Evolutionary conservation across 1,139 yeast genomes (phyloP), one percentile per base, ranked within the genome.

Genomic region (Eremothecium gossypii): DNA sequence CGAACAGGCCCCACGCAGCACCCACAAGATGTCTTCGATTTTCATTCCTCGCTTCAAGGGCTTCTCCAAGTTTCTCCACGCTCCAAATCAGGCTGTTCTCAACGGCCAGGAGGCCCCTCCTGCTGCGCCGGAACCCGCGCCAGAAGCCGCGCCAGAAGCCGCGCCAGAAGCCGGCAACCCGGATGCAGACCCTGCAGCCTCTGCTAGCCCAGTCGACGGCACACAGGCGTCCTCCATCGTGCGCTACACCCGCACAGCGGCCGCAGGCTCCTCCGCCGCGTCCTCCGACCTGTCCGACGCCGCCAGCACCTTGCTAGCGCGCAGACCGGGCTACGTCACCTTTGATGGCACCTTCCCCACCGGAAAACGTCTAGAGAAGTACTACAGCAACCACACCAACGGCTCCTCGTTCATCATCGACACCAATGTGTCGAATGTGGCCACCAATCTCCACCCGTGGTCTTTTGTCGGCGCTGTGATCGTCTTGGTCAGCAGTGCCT

Each of bases 391-490:
- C 29, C 20, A 29, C 20, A 34, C 37, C 7, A 34, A 34, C 37
- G 29, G 29, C 28, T 29, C 31, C 23, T 12, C 35, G 4, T 34
- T 34, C 29, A 29, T 34, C 4, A 29, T 34, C 10, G 37, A 34
- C 28, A 34, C 37, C 5, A 34, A 23, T 29, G n/a, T 34, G n/a
- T 9, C 37, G 12, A 34, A 34, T 8, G 14, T 20, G 12, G 37
- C 37, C n/a, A 10, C 37, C 20, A 14, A 12, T 8, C 29, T 34
- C 20, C n/a, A 34, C 12, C 34, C 45, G 8, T 42, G 43, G 43
- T 42, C 45, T 8, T 29, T 40, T 10, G 33, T 42, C 33, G 41
- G 45, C 7, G 45, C 43, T 14, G 45, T 40, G 11, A 31, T 42
- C 5, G 33, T 42, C 13, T 33, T 36, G 13, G 27, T 42, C 9